Base-by-base conservation (phyloP, 495 filamentous ascomycete species). In the Rhizodiscina lignyota region DNA sequence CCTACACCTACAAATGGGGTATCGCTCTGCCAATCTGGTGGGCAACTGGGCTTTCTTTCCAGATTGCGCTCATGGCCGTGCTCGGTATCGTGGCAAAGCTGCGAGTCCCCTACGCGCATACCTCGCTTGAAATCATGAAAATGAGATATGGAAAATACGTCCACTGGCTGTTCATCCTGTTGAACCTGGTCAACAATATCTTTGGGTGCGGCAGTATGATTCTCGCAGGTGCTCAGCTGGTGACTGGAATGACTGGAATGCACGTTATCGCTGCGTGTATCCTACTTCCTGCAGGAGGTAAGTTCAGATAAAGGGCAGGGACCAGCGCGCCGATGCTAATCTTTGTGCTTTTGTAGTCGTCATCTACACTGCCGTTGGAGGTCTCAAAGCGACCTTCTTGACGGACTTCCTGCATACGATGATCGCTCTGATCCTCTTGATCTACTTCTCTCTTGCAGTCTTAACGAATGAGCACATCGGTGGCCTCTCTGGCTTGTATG, bases 31-130 rank as follows among this genome's bases (percentile, higher is more conserved):
- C n/a, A n/a, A n/a, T 94, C 55, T 94, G 79, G 80, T 93, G 93
- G 52, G 71, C 72, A 8, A 68, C 67, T 19, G 68, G 71, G 60
- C 72, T 74, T 12, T 78, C 73, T 4, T 70, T 79, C 5, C 77
- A 82, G 49, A 77, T 96, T 51, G 61, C 94, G 30, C 67, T 96
- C 2, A 94, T 96, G 52, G 86, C 87, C 28, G 92, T 83, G 0
- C 62, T 96, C 19, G 87, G 87, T 26, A 94, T 94, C 48, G 86
- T 94, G 54, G 58, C 94, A 23, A 96, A 96, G 61, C 64, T 83
- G 41, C 75, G 61, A 45, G 68, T 67, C 3, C 67, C 67, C 4
- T 69, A 69, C 42, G 66, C 66, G 0, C 66, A 69, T 43, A 72
- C 68, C 0, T 70, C 63, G 17, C 49, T 70, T 3, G 67, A 72